A percentile compares a stretch with the other conserved stretches of the same genome.
These are phyloP conservation scores for Sarocladium oryzae DNA, from an alignment of 2,329 filamentous ascomycete genomes.

Conservation along the genomic window DNA sequence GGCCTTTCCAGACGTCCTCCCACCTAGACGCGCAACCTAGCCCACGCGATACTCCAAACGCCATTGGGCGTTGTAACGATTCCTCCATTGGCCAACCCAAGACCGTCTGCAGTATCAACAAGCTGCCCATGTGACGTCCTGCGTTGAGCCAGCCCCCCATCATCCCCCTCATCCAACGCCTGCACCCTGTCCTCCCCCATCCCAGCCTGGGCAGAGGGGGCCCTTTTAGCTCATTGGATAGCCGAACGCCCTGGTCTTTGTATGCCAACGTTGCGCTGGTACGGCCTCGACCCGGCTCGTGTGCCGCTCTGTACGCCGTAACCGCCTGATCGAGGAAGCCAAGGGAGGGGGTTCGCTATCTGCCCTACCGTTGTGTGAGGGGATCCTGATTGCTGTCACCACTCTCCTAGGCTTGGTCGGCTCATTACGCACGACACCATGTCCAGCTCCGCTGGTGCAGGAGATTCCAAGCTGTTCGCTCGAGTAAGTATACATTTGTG, in stretches of 20 bases:
- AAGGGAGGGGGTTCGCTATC: neutral
- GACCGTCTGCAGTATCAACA: neutral
- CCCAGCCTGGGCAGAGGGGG: slow-evolving; percentile 1
- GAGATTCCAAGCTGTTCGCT: slow-evolving; percentile 99
- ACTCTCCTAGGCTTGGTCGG: slow-evolving; percentile 1
- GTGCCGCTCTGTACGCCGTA: neutral
- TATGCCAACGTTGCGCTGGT: neutral
- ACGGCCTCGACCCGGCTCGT: neutral
- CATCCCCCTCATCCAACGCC: neutral
- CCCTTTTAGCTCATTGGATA: neutral
- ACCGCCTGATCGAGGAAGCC: neutral
- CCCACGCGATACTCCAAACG: too few species aligned
- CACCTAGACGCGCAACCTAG: too few species aligned
- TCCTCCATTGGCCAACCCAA: neutral
- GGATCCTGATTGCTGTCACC: slow-evolving; percentile 6
- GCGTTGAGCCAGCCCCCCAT: slow-evolving; percentile 3
- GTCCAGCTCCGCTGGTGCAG: slow-evolving; percentile 56
- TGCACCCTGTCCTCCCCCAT: neutral
- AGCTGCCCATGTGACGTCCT: slow-evolving; percentile 5
- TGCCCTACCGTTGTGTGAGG: slow-evolving; percentile 2
- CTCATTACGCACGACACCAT: slow-evolving; percentile 31
- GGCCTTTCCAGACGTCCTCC: too few species aligned
- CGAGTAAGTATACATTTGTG: slow-evolving; percentile 56
- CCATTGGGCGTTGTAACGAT: neutral
- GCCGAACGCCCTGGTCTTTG: neutral